phyloP scores from a whole-genome alignment of 2,329 filamentous ascomycete genomes.

The Dactylellina cionopaga region DNA sequence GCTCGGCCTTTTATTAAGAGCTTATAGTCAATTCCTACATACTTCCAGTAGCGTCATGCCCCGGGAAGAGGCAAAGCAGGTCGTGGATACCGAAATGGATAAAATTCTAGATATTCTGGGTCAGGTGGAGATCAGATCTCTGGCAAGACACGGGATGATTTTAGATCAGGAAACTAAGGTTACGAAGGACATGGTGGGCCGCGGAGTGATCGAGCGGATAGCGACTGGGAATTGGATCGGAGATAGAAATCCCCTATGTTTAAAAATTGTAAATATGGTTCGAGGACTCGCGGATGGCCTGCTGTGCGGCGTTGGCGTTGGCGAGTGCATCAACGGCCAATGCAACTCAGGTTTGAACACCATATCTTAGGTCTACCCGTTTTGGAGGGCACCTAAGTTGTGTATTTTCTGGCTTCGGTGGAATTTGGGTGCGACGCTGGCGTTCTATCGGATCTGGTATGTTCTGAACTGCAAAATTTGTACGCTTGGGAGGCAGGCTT shows the following conservation, averaged over 20 bases:
- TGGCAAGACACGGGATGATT: constrained; percentile 43
- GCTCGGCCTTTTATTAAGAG: constrained; percentile 34
- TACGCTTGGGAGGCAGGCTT: constrained; percentile 6
- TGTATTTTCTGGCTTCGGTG: background rate
- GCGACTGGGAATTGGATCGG: constrained; percentile 49
- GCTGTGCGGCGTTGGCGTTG: constrained; percentile 45
- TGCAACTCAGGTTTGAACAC: constrained; percentile 44
- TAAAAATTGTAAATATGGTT: constrained; percentile 51
- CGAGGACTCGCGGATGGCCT: constrained; percentile 41
- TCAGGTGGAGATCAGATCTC: constrained; percentile 42
- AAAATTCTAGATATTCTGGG: constrained; percentile 51
- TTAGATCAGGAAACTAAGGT: constrained; percentile 28
- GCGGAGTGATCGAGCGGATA: constrained; percentile 43
- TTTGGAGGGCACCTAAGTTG: background rate
- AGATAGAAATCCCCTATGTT: constrained; percentile 43
- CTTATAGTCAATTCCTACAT: constrained; percentile 45
- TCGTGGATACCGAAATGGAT: constrained; percentile 48
- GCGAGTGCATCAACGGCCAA: constrained; percentile 45
- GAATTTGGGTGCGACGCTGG: constrained; percentile 29
- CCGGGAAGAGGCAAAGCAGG: constrained; percentile 21
- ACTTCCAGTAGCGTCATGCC: constrained; percentile 39
- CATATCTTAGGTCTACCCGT: constrained; percentile 20
- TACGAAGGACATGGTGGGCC: constrained; percentile 49
- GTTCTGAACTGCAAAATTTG: constrained; percentile 22
- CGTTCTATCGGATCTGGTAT: constrained; percentile 7